Conservation (phyloP, 2,329 filamentous ascomycete species). For the Xylaria digitata region DNA sequence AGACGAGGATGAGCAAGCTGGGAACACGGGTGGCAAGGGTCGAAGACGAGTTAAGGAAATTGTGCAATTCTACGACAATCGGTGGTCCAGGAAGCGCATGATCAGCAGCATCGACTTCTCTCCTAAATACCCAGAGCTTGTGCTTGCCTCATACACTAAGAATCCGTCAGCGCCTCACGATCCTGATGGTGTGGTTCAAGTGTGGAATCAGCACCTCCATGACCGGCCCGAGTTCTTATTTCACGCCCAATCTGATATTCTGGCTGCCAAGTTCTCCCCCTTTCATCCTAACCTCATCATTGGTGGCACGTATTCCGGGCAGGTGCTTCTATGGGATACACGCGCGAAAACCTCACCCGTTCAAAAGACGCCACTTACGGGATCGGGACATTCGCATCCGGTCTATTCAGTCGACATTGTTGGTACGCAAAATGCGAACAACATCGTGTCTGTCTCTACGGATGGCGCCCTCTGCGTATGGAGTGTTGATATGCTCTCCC, state of each 20-base stretch:
- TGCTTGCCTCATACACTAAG: constrained; percentile 96
- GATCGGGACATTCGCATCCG: constrained; percentile 94
- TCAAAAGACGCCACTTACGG: constrained; percentile 94
- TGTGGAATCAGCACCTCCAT: constrained; percentile 97
- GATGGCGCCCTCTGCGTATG: constrained; percentile 97
- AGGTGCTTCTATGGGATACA: constrained; percentile 97
- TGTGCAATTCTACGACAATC: constrained; percentile 91
- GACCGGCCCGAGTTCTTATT: constrained; percentile 96
- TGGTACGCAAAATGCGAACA: constrained; percentile 98
- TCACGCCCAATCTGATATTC: constrained; percentile 93
- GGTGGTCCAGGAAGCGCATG: constrained; percentile 98
- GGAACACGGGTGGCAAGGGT: constrained; percentile 76
- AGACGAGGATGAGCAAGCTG: constrained; percentile 83
- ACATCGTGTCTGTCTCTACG: constrained; percentile 96
- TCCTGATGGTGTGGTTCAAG: constrained; percentile 90
- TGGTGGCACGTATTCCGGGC: constrained; percentile 94
- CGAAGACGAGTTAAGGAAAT: constrained; percentile 85
- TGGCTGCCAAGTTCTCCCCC: constrained; percentile 97
- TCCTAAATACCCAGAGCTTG: constrained; percentile 90
- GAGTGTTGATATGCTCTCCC: constrained; percentile 97
- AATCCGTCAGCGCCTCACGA: constrained; percentile 95
- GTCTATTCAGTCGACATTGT: constrained; percentile 96
- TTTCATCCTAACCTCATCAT: constrained; percentile 97
- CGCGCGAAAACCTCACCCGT: constrained; percentile 89
- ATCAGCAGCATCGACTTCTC: constrained; percentile 96